phyloP scores from a whole-genome alignment of 345 rosid species.

The Hibiscus tridactylites region DNA sequence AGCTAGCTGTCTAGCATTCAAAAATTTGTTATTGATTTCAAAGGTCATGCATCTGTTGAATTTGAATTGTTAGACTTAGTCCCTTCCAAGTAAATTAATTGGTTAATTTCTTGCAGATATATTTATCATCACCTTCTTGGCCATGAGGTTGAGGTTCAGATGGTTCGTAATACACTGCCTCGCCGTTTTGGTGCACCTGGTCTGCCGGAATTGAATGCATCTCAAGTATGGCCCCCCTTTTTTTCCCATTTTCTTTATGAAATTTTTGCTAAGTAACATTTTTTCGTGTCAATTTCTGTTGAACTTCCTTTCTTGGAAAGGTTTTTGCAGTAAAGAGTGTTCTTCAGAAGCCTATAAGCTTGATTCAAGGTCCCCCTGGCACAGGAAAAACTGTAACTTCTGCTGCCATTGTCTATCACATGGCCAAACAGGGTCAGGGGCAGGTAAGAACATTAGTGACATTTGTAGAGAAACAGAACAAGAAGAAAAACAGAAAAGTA shows the following conservation, averaged over 20 bases:
- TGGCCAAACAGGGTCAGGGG: constrained; percentile 99
- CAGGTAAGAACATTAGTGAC: constrained; percentile 37
- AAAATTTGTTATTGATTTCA: not conserved
- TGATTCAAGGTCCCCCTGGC: constrained; percentile 99
- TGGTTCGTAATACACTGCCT: constrained; percentile 84
- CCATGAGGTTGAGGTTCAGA: constrained; percentile 96
- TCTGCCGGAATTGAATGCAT: constrained; percentile 97
- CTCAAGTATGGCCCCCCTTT: constrained; percentile 48
- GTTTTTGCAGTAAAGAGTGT: constrained; percentile 97
- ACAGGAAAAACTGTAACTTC: constrained; percentile 99
- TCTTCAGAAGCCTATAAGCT: constrained; percentile 93
- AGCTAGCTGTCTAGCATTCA: not conserved
- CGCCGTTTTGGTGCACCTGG: constrained; percentile 99
- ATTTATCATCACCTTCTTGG: constrained; percentile 94
- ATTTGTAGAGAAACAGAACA: too few relatives aligned
- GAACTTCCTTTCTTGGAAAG: constrained; percentile 21
- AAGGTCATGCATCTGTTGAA: not conserved
- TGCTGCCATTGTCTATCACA: constrained; percentile 98
- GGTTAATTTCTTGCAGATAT: constrained; percentile 41
- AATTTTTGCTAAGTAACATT: not conserved
- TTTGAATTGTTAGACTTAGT: not conserved
- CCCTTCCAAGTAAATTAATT: not conserved
- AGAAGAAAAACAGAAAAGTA: too few relatives aligned
- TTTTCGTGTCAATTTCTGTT: not conserved
- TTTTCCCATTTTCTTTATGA: not conserved